Conservation (phyloP, 2,329 filamentous ascomycete species). For the Verticillium isaacii region DNA sequence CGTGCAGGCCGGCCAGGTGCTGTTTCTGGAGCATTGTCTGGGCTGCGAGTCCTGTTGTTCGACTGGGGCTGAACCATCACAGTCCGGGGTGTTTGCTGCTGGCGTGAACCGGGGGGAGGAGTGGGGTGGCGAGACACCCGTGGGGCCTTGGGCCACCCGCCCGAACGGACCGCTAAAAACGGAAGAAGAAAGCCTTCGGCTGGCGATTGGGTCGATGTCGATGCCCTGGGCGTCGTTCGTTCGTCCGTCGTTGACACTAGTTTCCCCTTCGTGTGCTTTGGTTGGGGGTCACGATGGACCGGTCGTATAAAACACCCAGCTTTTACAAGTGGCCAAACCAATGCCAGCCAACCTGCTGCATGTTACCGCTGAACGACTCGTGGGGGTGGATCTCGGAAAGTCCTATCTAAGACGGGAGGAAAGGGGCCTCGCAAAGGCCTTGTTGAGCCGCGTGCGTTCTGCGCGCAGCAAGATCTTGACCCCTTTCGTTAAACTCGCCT, state of each 20-base stretch:
- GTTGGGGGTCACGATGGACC: too few species aligned
- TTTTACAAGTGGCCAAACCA: too few species aligned
- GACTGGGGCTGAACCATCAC: neutral
- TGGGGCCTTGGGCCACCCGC: slow-evolving; percentile 6
- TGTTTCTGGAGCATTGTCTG: neutral
- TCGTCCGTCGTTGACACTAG: slow-evolving; percentile 8
- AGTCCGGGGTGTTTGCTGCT: neutral
- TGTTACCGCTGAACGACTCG: too few species aligned
- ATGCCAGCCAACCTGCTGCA: too few species aligned
- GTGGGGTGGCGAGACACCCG: neutral
- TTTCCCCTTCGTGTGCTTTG: neutral
- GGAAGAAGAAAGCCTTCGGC: slow-evolving; percentile 13
- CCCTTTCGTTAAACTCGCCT: too few species aligned
- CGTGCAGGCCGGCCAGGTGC: neutral
- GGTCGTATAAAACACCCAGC: too few species aligned
- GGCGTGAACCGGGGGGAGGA: neutral
- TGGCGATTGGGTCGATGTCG: slow-evolving; percentile 11
- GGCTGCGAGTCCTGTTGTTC: neutral
- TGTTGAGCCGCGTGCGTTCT: too few species aligned
- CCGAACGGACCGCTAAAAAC: slow-evolving; percentile 13
- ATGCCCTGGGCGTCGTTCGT: slow-evolving; percentile 5
- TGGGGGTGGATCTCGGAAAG: too few species aligned
- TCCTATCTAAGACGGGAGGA: neutral
- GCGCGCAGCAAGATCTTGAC: too few species aligned
- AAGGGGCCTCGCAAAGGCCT: too few species aligned